phyloP scores from a whole-genome alignment of 2,329 filamentous ascomycete species.

The Trichoderma breve region DNA sequence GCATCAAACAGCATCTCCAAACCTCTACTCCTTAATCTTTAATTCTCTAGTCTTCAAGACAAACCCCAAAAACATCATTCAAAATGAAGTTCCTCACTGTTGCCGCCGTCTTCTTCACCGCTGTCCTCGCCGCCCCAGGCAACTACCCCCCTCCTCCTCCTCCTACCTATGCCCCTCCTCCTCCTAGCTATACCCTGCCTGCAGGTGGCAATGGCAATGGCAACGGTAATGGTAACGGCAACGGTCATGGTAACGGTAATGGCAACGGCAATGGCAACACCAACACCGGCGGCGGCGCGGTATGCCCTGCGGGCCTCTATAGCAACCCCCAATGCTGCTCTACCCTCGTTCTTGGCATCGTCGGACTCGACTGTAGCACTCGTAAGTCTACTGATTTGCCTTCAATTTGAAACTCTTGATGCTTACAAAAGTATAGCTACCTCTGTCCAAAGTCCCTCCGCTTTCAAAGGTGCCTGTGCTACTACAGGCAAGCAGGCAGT shows the following conservation, averaged over 20 bases:
- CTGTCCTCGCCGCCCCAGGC: slow-evolving; percentile 9
- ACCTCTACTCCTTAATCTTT: not conserved
- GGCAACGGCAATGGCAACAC: too few species aligned
- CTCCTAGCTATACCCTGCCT: not conserved
- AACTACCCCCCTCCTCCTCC: not conserved
- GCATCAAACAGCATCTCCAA: not conserved
- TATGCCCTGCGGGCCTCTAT: slow-evolving; percentile 15
- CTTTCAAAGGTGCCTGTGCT: slow-evolving; percentile 5
- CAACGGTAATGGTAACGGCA: not conserved
- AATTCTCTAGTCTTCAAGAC: not conserved
- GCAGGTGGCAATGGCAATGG: not conserved
- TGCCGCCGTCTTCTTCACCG: slow-evolving; percentile 16
- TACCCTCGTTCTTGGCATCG: slow-evolving; percentile 1
- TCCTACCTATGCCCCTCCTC: not conserved
- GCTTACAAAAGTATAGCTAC: too few species aligned
- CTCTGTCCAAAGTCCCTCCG: not conserved
- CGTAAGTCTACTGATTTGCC: slow-evolving; percentile 8
- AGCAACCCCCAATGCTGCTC: slow-evolving; percentile 18
- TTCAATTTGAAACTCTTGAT: too few species aligned
- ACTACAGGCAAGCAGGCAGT: too few species aligned
- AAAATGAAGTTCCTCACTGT: slow-evolving; percentile 22
- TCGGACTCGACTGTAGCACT: slow-evolving; percentile 7
- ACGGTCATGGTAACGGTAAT: not conserved
- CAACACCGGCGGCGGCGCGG: not conserved
- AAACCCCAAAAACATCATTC: not conserved